These are phyloP conservation scores for Ogataea salicorniae DNA, from an alignment of 805 yeast species.

Conservation along the genomic window DNA sequence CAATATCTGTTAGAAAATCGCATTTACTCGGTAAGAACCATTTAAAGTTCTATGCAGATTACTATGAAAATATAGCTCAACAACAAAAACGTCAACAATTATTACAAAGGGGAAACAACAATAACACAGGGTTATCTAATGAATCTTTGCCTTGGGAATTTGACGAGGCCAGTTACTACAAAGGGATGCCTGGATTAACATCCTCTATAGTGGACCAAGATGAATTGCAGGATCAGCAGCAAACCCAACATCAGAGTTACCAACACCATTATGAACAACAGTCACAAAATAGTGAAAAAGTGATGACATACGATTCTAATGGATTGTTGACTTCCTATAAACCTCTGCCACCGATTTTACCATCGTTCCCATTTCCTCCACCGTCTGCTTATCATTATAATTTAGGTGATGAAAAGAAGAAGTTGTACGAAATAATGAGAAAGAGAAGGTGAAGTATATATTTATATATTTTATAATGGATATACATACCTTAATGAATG, in stretches of 20 bases:
- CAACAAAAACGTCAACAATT: too few relatives aligned
- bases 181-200: conserved; percentile 31
- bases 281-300: too few relatives aligned
- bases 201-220: background rate
- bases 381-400: conserved; percentile 26
- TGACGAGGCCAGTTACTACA: conserved; percentile 31
- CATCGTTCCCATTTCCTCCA: conserved; percentile 34
- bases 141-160: conserved; percentile 33
- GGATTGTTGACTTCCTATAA: conserved; percentile 5
- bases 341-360: conserved; percentile 33
- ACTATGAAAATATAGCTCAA: conserved; percentile 47
- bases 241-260: background rate
- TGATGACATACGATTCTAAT: background rate
- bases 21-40: conserved; percentile 79
- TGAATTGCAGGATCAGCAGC: background rate
- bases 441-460: background rate
- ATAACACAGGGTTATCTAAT: conserved; percentile 4
- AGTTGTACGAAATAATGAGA: conserved; percentile 10
- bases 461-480: too few relatives aligned
- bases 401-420: conserved; percentile 15
- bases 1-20: conserved; percentile 77
- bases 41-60: conserved; percentile 62
- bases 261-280: background rate
- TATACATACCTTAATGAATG: too few relatives aligned
- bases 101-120: conserved; percentile 11